phyloP scores from a whole-genome alignment of 2,329 filamentous ascomycete species.

The Tolypocladium endophyticum region DNA sequence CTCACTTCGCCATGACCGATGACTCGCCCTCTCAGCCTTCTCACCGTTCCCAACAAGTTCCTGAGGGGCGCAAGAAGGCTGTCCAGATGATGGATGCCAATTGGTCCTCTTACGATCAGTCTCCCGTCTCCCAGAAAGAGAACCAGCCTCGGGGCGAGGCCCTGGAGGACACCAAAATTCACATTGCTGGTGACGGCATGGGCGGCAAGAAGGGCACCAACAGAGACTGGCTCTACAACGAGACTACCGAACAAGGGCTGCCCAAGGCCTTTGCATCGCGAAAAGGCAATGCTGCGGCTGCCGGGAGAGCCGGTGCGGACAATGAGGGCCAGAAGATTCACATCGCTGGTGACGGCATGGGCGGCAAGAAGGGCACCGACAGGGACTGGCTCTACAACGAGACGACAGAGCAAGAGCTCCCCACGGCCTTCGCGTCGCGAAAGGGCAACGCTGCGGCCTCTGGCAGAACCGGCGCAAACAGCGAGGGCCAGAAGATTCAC shows the following conservation, averaged over 20 bases:
- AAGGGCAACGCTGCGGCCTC: conserved; percentile 17
- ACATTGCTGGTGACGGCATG: conserved; percentile 55
- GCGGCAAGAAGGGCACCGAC: conserved; percentile 41
- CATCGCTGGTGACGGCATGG: conserved; percentile 54
- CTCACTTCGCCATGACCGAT: conserved; percentile 70
- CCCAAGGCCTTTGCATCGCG: conserved; percentile 14
- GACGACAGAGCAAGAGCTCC: conserved; percentile 13
- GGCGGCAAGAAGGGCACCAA: conserved; percentile 46
- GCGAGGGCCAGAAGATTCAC: conserved; percentile 35
- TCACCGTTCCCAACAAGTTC: conserved; percentile 31
- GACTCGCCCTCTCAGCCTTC: conserved; percentile 41
- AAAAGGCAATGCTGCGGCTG: conserved; percentile 16
- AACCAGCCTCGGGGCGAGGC: conserved; percentile 37
- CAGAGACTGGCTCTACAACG: conserved; percentile 49
- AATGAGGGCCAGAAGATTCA: conserved; percentile 35
- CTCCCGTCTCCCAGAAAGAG: conserved; percentile 41
- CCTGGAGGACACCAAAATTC: conserved; percentile 26
- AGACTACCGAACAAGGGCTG: conserved; percentile 22
- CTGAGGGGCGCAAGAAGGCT: conserved; percentile 55
- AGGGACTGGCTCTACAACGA: conserved; percentile 44
- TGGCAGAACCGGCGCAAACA: neutral
- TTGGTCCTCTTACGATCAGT: conserved; percentile 46
- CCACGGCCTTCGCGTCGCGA: conserved; percentile 13
- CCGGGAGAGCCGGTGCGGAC: neutral
- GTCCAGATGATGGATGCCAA: conserved; percentile 63